These are phyloP conservation scores for Choanephora cucurbitarum DNA, from an alignment of 371 early-diverging fungal genomes.

Conservation along the genomic window DNA sequence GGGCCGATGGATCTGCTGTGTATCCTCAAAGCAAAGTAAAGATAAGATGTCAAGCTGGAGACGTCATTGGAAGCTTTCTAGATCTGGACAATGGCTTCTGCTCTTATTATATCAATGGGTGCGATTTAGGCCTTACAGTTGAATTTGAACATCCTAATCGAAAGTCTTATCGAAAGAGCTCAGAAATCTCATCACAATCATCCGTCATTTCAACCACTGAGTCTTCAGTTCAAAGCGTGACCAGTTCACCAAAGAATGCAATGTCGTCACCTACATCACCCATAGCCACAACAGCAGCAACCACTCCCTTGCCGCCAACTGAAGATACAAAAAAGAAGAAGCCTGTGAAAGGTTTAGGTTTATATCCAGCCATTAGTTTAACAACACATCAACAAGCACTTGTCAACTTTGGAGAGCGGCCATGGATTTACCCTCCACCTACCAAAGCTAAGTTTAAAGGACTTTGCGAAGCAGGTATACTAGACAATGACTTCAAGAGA, in stretches of 20 bases:
- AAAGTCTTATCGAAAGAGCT: slow-evolving; percentile 9
- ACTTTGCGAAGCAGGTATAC: slow-evolving; percentile 31
- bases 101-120: slow-evolving; percentile 48
- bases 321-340: neutral
- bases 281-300: neutral
- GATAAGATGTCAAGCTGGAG: slow-evolving; percentile 42
- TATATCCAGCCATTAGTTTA: slow-evolving; percentile 51
- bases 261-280: neutral
- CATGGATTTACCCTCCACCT: slow-evolving; percentile 53
- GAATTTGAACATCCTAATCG: slow-evolving; percentile 45
- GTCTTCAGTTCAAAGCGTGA: slow-evolving; percentile 6
- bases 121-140: slow-evolving; percentile 41
- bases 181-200: slow-evolving; percentile 3
- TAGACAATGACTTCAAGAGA: slow-evolving; percentile 26
- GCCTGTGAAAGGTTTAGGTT: slow-evolving; percentile 26
- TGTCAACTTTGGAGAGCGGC: slow-evolving; percentile 47
- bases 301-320: neutral
- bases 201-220: slow-evolving; percentile 10
- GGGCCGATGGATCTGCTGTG: slow-evolving; percentile 50
- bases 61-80: slow-evolving; percentile 49
- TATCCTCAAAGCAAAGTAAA: slow-evolving; percentile 37
- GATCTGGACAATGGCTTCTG: slow-evolving; percentile 51
- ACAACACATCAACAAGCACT: slow-evolving; percentile 48
- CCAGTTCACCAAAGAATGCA: neutral
- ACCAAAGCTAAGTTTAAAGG: slow-evolving; percentile 29